Percentiles rank a stretch among this genome's conserved stretches.
Evolutionary conservation across 2,329 filamentous ascomycete genomes (phyloP).

Genomic region (Sphaerulina populicola): DNA sequence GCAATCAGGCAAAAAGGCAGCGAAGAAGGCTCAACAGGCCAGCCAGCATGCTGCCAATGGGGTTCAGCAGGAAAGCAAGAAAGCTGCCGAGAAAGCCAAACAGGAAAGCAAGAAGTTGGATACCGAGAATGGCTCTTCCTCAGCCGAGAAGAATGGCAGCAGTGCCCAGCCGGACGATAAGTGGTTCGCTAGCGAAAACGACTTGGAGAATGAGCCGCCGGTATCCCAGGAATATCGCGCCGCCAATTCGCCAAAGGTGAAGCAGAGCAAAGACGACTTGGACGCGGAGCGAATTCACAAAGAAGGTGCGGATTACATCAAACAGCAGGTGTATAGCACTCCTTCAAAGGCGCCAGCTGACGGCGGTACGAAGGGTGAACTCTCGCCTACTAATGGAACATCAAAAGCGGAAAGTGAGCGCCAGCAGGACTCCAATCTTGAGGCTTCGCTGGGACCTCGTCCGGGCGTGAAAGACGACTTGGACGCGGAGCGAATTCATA

Average conservation of each 20-base stretch:
- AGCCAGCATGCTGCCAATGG: conserved; percentile 9
- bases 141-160: conserved; percentile 1
- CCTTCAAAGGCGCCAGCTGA: conserved; percentile 5
- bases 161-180: conserved; percentile 1
- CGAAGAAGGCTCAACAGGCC: conserved; percentile 9
- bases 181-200: conserved; percentile 8
- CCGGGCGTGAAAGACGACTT: conserved; percentile 10
- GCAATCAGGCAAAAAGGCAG: conserved; percentile 1
- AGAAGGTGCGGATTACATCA: conserved; percentile 12
- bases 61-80: conserved; percentile 12
- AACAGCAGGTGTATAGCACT: conserved; percentile 1
- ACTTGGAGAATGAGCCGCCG: not conserved
- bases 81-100: conserved; percentile 18
- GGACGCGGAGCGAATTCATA: not conserved
- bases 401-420: conserved; percentile 9
- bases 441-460: conserved; percentile 16
- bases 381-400: not conserved
- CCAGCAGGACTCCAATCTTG: conserved; percentile 25
- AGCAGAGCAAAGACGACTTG: not conserved
- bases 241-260: not conserved
- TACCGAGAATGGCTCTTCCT: not conserved
- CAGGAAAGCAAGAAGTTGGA: conserved; percentile 14
- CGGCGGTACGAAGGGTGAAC: conserved; percentile 2
- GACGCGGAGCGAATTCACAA: conserved; percentile 2
- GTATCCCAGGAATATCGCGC: conserved; percentile 2